Base-by-base conservation (phyloP, 148 eudicot species). In the Pouteria glomerata region DNA sequence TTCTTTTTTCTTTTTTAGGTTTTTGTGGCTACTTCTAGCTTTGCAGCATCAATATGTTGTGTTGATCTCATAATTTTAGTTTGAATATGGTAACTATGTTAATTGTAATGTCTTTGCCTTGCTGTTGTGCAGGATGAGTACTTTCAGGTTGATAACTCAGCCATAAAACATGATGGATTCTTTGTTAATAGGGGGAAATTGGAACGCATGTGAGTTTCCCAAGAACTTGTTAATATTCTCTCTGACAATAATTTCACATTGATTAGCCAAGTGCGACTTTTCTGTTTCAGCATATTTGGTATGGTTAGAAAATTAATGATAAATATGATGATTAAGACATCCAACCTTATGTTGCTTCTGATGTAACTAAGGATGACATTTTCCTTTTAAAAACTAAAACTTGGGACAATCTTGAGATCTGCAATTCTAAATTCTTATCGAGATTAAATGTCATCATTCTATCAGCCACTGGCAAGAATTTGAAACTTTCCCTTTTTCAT, bases 61-160 rank as follows among this genome's bases (percentile, higher is more conserved):
- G 55, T 64, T 29, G 37, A 56, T 67, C 60, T 47, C 42, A 1
- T 74, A n/a, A 29, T 30, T 33, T 42, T 15, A 48, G 57, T 57
- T 60, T n/a, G n/a, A n/a, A n/a, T n/a, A n/a, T 39, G 10, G 7
- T 39, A 39, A 39, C 44, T 39, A 39, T 39, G 10, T 39, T 39
- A 39, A 10, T n/a, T 4, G 10, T 26, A 41, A 42, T 44, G 12
- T 14, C 6, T 8, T 51, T 71, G 60, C 53, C 44, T 39, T 21
- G 63, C 16, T 69, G n/a, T 76, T 75, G 30, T 82, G 83, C 86
- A 91, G 97, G 95, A 91, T 85, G 99, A 92, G 72, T 96, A 96
- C 77, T 96, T 96, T 79, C 91, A 96, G 84, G 99, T 96, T 79
- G 99, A 96, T 80, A 92, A 96, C 82, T 88, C 97, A 42, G 87